phyloP scores from a whole-genome alignment of 768 basidiomycete species.

The Stropharia rugosoannulata region DNA sequence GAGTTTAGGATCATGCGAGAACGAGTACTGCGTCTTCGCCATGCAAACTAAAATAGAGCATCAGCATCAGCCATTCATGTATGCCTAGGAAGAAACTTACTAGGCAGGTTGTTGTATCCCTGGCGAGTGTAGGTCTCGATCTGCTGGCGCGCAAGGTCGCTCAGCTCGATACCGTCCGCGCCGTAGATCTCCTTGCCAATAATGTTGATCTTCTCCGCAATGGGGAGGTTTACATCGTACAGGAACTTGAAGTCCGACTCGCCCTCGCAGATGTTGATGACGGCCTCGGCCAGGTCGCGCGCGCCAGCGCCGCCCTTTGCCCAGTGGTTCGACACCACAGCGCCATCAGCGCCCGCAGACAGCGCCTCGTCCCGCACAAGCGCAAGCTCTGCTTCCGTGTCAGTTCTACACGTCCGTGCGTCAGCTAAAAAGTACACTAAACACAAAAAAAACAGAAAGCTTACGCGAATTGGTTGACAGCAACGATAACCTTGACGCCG shows the following conservation, averaged over 20 bases:
- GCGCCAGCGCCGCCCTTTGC: slow-evolving; percentile 94
- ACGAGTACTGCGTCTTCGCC: slow-evolving; percentile 98
- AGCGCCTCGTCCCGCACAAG: slow-evolving; percentile 81
- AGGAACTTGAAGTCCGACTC: slow-evolving; percentile 89
- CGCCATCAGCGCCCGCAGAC: slow-evolving; percentile 88
- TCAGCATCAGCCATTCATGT: not conserved
- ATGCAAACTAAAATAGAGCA: slow-evolving; percentile 68
- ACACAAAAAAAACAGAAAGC: slow-evolving; percentile 27
- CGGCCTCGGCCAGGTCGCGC: slow-evolving; percentile 86
- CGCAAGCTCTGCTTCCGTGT: slow-evolving; percentile 86
- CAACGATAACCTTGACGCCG: slow-evolving; percentile 94
- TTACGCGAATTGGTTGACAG: slow-evolving; percentile 92
- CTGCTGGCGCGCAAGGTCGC: slow-evolving; percentile 81
- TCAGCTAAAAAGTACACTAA: slow-evolving; percentile 1
- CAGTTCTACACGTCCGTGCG: slow-evolving; percentile 52
- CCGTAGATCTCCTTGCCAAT: slow-evolving; percentile 94
- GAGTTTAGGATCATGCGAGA: slow-evolving; percentile 90
- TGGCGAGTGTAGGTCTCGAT: slow-evolving; percentile 90
- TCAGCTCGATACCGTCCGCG: slow-evolving; percentile 86
- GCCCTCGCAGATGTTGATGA: slow-evolving; percentile 81
- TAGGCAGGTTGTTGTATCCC: slow-evolving; percentile 77
- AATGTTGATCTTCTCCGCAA: slow-evolving; percentile 84
- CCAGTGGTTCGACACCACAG: slow-evolving; percentile 97
- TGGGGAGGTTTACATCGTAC: slow-evolving; percentile 80
- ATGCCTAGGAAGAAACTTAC: slow-evolving; percentile 39